These are phyloP conservation scores for Thuja plicata DNA, from an alignment of 83 land plant genomes.

Conservation along the genomic window DNA sequence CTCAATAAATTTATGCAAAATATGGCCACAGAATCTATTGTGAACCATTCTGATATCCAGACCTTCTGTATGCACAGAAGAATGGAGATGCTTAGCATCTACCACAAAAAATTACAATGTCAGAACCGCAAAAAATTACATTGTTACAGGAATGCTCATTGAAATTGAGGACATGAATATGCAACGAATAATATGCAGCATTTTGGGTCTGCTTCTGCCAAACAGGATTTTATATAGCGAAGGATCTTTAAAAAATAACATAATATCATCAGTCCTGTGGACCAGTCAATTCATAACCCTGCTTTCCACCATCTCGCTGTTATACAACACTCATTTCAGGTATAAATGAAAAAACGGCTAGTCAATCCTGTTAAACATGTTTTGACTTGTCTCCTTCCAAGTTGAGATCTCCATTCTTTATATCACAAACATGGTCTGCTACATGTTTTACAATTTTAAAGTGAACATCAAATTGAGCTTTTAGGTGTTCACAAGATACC, in stretches of 20 bases:
- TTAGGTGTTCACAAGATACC: conserved; percentile 43
- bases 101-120: conserved; percentile 8
- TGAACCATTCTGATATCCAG: neutral
- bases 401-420: neutral
- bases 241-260: neutral
- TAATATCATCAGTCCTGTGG: neutral
- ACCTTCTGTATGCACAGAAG: neutral
- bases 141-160: conserved; percentile 8
- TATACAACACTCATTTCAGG: neutral
- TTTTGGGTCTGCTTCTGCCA: neutral
- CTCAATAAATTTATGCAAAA: neutral
- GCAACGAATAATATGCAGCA: conserved; percentile 5
- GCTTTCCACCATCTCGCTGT: conserved; percentile 2
- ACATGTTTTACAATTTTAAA: conserved; percentile 43
- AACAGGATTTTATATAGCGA: neutral
- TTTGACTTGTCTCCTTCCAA: neutral
- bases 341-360: neutral
- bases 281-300: no score
- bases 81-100: conserved; percentile 17
- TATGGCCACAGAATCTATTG: neutral
- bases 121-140: neutral
- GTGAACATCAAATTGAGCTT: conserved; percentile 57
- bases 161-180: neutral
- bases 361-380: neutral
- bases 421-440: conserved; percentile 12